Base-by-base conservation (phyloP, 2,329 filamentous ascomycete genomes). In the Monilinia fructicola region DNA sequence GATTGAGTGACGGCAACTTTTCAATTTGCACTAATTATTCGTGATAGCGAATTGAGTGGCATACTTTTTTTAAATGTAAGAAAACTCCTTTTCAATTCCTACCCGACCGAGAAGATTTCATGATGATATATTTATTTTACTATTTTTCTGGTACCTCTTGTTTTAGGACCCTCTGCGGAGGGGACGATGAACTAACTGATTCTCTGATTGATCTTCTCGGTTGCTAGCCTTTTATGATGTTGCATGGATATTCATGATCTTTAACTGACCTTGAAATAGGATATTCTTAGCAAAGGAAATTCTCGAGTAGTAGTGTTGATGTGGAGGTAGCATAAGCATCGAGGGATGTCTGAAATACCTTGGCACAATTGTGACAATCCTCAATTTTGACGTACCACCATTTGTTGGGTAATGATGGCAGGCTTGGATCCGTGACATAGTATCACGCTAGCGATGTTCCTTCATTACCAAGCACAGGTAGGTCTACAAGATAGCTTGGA, bases 141-240 rank as follows among this genome's bases (percentile, higher is more conserved):
- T 80, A 80, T 79, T 81, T 90, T 93, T 96, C 91, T 96, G 92
- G 92, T 93, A 96, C 92, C 93, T 96, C 93, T 96, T 95, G 92
- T 92, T 87, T 91, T 89, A 95, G 87, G 83, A 84, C 76, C 76
- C 76, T 77, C 81, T 82, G 78, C 76, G 82, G 80, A 77, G 81
- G 78, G 83, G 59, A 68, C 88, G 79, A 91, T 93, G 90, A 92
- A 91, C 90, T 86, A 83, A 90, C 82, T 82, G 89, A 89, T 92
- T 90, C 92, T 93, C 90, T 93, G 90, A 93, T 77, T 66, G 18
- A 61, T 16, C 48, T 55, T 63, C 55, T 66, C 58, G 38, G 59
- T 42, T n/a, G 42, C 4, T 61, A 26, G 2, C 31, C 11, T 12
- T 46, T 63, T 28, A 55, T 31, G 52, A 63, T 35, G 14, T 5